Evolutionary conservation across 1,139 yeast species (phyloP).

Genomic region (Nematodospora anomalae): DNA sequence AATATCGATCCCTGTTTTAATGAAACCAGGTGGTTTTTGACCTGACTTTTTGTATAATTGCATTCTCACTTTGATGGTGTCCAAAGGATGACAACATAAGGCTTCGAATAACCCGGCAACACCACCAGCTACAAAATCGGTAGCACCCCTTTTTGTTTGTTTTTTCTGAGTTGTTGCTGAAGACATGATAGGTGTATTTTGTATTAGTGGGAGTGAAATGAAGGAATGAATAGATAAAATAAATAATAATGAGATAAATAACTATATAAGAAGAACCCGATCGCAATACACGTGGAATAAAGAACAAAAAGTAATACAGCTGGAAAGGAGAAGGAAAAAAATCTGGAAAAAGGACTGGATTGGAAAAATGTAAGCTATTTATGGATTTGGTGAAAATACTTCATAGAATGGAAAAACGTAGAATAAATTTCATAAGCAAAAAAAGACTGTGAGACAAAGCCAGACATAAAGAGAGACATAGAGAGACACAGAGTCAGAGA

Average conservation of each 20-base stretch:
- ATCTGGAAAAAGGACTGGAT: too few relatives aligned
- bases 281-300: too few relatives aligned
- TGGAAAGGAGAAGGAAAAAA: too few relatives aligned
- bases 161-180: conserved; percentile 16
- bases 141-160: conserved; percentile 46
- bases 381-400: too few relatives aligned
- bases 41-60: conserved; percentile 72
- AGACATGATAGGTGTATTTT: conserved; percentile 7
- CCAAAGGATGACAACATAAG: conserved; percentile 91
- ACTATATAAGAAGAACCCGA: neutral
- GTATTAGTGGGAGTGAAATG: conserved; percentile 11
- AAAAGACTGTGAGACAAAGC: too few relatives aligned
- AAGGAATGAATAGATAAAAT: conserved; percentile 8
- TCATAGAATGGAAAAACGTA: too few relatives aligned
- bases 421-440: too few relatives aligned
- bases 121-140: conserved; percentile 93
- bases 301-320: too few relatives aligned
- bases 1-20: conserved; percentile 77
- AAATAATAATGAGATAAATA: neutral
- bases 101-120: conserved; percentile 97
- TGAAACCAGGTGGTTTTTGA: conserved; percentile 78
- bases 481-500: too few relatives aligned
- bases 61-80: conserved; percentile 96
- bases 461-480: too few relatives aligned
- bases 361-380: too few relatives aligned